A percentile compares a stretch with the other conserved stretches of the same genome.
phyloP scores from a whole-genome alignment of 257 asterid species.

The Solanum gandarillasii region DNA sequence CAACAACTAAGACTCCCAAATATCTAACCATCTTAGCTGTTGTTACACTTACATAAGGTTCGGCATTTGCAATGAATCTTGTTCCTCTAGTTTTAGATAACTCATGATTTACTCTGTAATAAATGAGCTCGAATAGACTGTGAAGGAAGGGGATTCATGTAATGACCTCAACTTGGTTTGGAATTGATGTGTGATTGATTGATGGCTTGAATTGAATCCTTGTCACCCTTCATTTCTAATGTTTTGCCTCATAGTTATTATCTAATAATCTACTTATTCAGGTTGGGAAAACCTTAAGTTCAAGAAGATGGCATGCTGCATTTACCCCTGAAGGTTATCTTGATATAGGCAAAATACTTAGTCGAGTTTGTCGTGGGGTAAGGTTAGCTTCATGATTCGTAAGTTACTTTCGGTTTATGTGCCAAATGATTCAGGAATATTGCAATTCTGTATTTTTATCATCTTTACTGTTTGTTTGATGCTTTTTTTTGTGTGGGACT shows the following conservation, averaged over 20 bases:
- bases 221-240: background rate
- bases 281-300: slow-evolving; percentile 86
- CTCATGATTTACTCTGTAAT: background rate
- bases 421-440: background rate
- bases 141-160: background rate
- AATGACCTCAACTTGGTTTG: background rate
- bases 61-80: background rate
- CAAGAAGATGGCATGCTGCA: slow-evolving; percentile 83
- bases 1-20: background rate
- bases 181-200: background rate
- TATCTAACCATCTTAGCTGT: background rate
- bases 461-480: background rate
- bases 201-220: background rate
- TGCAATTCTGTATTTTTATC: background rate
- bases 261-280: slow-evolving; percentile 13
- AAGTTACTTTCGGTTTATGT: background rate
- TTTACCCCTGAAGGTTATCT: slow-evolving; percentile 76
- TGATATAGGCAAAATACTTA: slow-evolving; percentile 68
- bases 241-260: background rate
- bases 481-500: background rate
- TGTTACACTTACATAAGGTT: background rate
- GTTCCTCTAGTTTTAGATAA: background rate
- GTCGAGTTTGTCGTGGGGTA: slow-evolving; percentile 81
- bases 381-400: slow-evolving; percentile 7
- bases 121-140: background rate